Base-by-base conservation (phyloP, 1,139 yeast species). In the Zhuliangozyma parablackwelliae region DNA sequence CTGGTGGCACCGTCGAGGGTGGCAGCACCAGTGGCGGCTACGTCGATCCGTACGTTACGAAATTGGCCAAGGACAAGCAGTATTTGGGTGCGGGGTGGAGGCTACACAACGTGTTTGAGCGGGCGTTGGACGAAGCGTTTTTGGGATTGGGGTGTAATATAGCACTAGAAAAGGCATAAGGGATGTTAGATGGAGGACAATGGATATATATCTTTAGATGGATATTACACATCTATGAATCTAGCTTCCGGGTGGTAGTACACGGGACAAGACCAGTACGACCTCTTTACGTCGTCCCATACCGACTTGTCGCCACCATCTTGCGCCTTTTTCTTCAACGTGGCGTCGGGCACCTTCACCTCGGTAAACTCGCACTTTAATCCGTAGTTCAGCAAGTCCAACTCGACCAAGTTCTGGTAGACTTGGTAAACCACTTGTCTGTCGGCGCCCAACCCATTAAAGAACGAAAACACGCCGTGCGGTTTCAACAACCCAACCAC, bases 361-460 rank as follows among this genome's bases (percentile, higher is more conserved):
- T 66, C 70, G 12, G 57, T 65, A 58, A 70, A 88, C 10, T 63
- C 56, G 41, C 86, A 79, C 29, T 65, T 51, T 51, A 90, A 64
- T 3, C 97, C 97, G 54, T 84, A 89, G 50, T 84, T 86, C 35
- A 69, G 69, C 49, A 90, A 69, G 56, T 90, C 97, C 40, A 88
- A 62, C 48, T 82, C 87, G 6, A 87, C 95, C 43, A 90, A 80
- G 50, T 79, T 75, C 54, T 78, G 81, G 65, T 90, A 90, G 10
- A 90, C 97, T 51, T 90, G 96, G 58, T 90, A 90, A 42, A 90
- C 78, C 9, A 89, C 76, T 54, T 84, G 80, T 52, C 97, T 72
- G 52, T 90, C 97, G 6, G 97, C 97, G n/a, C 97, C 97, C 28
- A 90, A 70, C 0, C 97, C 97, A 52, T 90, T 90, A 69, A 90